Percentiles rank a stretch among this genome's conserved stretches.
Evolutionary conservation across 257 asterid genomes (phyloP).

Genomic region (Ajuga chamaepitys): DNA sequence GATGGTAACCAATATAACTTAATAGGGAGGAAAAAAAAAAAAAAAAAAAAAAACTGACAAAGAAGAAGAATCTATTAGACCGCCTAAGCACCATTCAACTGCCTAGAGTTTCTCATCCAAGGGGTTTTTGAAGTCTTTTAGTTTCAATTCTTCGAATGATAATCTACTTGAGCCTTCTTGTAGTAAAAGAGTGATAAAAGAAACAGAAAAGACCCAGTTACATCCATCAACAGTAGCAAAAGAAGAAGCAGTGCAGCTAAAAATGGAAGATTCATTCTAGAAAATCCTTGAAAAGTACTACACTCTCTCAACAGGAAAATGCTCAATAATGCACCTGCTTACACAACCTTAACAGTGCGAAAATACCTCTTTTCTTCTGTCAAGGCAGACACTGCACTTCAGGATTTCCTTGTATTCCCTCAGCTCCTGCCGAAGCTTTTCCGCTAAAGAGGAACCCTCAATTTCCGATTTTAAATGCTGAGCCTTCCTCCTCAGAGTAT

Average conservation of each 20-base stretch:
- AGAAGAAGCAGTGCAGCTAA: background rate
- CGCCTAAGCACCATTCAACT: background rate
- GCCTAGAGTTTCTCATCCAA: background rate
- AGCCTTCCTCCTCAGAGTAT: conserved; percentile 60
- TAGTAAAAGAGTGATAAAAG: background rate
- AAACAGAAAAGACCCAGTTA: background rate
- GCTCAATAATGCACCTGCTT: background rate
- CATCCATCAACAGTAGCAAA: background rate
- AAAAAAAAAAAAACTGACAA: background rate
- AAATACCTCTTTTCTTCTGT: conserved; percentile 86
- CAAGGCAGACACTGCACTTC: conserved; percentile 84
- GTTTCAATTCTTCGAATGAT: background rate
- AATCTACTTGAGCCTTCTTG: background rate
- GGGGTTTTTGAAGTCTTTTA: background rate
- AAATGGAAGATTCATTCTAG: background rate
- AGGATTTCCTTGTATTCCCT: conserved; percentile 83
- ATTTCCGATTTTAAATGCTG: conserved; percentile 42
- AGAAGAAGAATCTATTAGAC: background rate
- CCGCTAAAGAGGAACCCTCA: conserved; percentile 60
- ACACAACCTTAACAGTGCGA: background rate
- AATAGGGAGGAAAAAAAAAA: background rate
- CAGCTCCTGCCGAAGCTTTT: conserved; percentile 78
- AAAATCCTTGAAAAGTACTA: background rate
- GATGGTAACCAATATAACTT: too few relatives aligned
- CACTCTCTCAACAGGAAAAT: background rate